A percentile compares a stretch with the other conserved stretches of the same genome.
Evolutionary conservation across 2,329 filamentous ascomycete genomes (phyloP).

Genomic region (Tothia fuscella): DNA sequence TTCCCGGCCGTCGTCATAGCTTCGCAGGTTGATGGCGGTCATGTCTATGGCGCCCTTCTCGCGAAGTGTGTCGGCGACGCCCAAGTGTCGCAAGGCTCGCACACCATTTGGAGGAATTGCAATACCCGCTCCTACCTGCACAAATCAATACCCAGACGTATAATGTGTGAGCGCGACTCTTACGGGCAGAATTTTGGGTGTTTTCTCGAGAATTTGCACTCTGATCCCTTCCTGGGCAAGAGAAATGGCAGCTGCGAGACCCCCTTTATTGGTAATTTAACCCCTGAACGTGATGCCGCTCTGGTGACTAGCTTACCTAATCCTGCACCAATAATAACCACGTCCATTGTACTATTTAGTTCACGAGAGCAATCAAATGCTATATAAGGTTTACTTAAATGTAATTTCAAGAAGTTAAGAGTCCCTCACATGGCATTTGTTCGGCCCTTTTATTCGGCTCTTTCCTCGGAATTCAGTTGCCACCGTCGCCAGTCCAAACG

Average conservation of each 20-base stretch:
- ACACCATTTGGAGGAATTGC: conserved; percentile 29
- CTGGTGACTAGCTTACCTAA: too few relatives aligned
- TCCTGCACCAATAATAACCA: too few relatives aligned
- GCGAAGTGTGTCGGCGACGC: conserved; percentile 19
- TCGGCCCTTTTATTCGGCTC: too few relatives aligned
- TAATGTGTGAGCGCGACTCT: background rate
- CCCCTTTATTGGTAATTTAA: conserved; percentile 20
- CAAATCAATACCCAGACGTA: background rate
- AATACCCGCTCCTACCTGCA: conserved; percentile 28
- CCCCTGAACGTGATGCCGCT: too few relatives aligned
- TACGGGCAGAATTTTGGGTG: background rate
- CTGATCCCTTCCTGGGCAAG: conserved; percentile 16
- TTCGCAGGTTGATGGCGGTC: conserved; percentile 22
- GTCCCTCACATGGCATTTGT: too few relatives aligned
- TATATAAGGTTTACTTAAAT: too few relatives aligned
- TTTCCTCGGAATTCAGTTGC: too few relatives aligned
- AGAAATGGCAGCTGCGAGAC: conserved; percentile 19
- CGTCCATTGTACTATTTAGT: too few relatives aligned
- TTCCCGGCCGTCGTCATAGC: conserved; percentile 22
- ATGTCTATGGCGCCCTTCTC: conserved; percentile 20
- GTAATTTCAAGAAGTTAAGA: too few relatives aligned
- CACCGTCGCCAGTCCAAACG: too few relatives aligned
- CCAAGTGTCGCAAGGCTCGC: conserved; percentile 22
- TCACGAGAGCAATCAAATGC: too few relatives aligned
- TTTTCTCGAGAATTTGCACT: conserved; percentile 18